These are phyloP conservation scores for Artemisia tridentata DNA, from an alignment of 129 eudicot genomes.

Conservation along the genomic window DNA sequence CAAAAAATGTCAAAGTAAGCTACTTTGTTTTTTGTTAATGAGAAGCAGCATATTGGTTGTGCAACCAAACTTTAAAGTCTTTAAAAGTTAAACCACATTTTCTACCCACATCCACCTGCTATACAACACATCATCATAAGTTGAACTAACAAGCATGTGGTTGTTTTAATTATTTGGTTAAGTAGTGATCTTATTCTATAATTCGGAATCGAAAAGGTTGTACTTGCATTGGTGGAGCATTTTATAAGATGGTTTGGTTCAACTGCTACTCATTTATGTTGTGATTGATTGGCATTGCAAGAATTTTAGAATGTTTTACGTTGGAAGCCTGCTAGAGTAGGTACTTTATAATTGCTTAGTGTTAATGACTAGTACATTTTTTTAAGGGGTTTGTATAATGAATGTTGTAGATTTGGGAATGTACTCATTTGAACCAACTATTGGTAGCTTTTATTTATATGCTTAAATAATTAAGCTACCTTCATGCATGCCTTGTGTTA, in stretches of 20 bases:
- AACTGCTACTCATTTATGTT: slow-evolving; percentile 32
- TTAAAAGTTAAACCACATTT: slow-evolving; percentile 14
- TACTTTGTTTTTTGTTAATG: not conserved
- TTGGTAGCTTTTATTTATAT: slow-evolving; percentile 12
- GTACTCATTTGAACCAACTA: slow-evolving; percentile 26
- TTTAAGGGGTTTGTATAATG: slow-evolving; percentile 1
- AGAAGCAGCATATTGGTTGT: slow-evolving; percentile 27
- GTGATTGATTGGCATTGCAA: slow-evolving; percentile 23
- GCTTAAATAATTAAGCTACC: not conserved
- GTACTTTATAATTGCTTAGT: slow-evolving; percentile 8
- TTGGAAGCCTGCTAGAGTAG: not conserved
- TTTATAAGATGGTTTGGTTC: slow-evolving; percentile 29
- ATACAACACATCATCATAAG: slow-evolving; percentile 23
- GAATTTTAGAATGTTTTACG: slow-evolving; percentile 26
- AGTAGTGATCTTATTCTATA: slow-evolving; percentile 9
- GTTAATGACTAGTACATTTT: slow-evolving; percentile 11
- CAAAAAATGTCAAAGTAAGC: slow-evolving; percentile 11
- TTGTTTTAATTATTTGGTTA: slow-evolving; percentile 9
- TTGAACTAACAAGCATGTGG: slow-evolving; percentile 35
- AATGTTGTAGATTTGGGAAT: slow-evolving; percentile 25
- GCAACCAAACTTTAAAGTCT: slow-evolving; percentile 21
- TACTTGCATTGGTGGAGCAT: slow-evolving; percentile 8
- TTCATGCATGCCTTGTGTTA: slow-evolving; percentile 24
- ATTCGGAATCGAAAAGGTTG: slow-evolving; percentile 17
- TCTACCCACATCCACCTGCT: slow-evolving; percentile 31